Conservation (phyloP, 192 early-diverging fungal species). For the Coemansia sp. region DNA sequence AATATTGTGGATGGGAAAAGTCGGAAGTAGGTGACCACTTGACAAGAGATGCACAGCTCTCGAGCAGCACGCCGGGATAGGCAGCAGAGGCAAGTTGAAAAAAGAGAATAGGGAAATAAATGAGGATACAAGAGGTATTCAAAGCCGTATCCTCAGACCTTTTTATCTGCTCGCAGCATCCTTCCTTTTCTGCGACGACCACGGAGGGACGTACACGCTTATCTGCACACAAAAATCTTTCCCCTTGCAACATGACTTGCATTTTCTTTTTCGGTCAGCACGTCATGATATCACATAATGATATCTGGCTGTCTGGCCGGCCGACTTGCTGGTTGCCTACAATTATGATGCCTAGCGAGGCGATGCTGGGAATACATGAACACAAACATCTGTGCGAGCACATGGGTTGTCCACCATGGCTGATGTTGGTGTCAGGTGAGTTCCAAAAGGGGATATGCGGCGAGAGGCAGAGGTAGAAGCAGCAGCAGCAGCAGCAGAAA, state of each 20-base stretch:
- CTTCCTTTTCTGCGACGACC: neutral
- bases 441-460: neutral
- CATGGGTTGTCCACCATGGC: neutral
- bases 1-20: neutral
- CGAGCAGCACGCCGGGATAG: neutral
- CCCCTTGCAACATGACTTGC: neutral
- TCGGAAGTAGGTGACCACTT: conserved; percentile 1
- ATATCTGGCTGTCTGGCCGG: neutral
- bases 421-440: neutral
- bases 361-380: conserved; percentile 6
- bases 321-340: neutral
- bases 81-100: neutral
- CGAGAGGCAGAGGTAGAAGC: neutral
- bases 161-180: neutral
- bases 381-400: neutral
- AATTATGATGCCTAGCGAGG: neutral
- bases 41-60: neutral
- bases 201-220: neutral
- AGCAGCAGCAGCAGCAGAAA: neutral
- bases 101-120: neutral
- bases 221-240: neutral
- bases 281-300: neutral
- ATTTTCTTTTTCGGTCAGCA: neutral
- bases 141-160: neutral
- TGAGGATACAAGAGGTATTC: neutral